Evolutionary conservation across 2,329 filamentous ascomycete species (phyloP), one percentile per base, ranked within the genome.

Genomic region (Sordariomycetes sp.): DNA sequence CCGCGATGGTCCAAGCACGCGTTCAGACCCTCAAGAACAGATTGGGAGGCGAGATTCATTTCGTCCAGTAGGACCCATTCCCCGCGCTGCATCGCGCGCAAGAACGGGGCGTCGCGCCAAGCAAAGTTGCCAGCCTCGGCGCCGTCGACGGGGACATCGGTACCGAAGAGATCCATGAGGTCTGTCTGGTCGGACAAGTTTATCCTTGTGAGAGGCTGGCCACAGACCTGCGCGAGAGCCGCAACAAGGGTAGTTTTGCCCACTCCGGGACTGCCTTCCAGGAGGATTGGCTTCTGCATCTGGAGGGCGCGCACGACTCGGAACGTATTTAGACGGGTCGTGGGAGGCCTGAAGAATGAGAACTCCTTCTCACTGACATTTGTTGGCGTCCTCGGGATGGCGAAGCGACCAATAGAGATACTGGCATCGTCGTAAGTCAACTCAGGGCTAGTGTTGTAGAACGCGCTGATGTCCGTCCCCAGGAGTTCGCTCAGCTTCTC

Each of bases 161-260:
- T 96, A 60, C 94, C 94, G 69, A 99, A 99, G 1, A 99, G 77
- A 69, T 99, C 94, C 81, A 97, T 97, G 55, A 99, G 76, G 71
- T 99, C 94, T 0, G 95, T 99, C 72, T 99, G 94, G 65, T 99
- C 94, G 0, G 94, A 97, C 60, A 99, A 77, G 67, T 99, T 99
- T 72, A 99, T 97, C 65, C 94, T 83, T 0, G 91, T 96, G 62
- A 99, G 74, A 8, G 89, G 87, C 61, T 87, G 87, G 5, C 92
- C 90, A 62, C 90, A 88, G 3, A 87, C 85, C 64, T 82, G 81
- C 1, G 95, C 89, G 53, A 99, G 77, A 0, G 94, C 92, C 53
- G 88, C 87, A 24, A 99, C 85, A 16, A 99, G 79, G 1, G 93
- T 96, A 0, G 94, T 99, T 75, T 99, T 99, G 59, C 94, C 94